These are phyloP conservation scores for Tolypocladium inflatum DNA, from an alignment of 2,329 filamentous ascomycete genomes.

Conservation along the genomic window DNA sequence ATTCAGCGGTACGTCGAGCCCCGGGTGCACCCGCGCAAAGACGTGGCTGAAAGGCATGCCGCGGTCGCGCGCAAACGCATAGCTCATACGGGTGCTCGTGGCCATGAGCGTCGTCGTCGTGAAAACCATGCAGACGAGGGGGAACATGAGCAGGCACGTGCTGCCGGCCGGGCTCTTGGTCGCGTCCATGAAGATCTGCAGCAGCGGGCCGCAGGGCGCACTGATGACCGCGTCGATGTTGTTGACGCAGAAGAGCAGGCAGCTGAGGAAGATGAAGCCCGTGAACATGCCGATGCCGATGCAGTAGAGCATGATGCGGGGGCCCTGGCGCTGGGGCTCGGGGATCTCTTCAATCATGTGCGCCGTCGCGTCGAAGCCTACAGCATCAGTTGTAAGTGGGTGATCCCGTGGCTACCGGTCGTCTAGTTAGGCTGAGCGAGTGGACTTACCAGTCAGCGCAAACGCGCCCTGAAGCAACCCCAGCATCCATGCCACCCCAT, in stretches of 20 bases:
- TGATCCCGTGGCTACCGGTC: neutral
- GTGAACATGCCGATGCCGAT: conserved; percentile 55
- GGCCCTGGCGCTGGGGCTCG: conserved; percentile 47
- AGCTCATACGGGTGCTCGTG: conserved; percentile 57
- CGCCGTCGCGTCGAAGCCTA: conserved; percentile 36
- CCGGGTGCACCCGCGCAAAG: conserved; percentile 52
- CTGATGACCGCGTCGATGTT: conserved; percentile 47
- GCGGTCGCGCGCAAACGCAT: conserved; percentile 55
- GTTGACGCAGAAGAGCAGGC: conserved; percentile 54
- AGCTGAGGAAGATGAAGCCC: conserved; percentile 52
- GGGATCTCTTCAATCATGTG: conserved; percentile 51
- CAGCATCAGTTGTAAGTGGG: neutral
- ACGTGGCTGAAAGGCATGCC: conserved; percentile 55
- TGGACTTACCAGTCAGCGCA: conserved; percentile 26
- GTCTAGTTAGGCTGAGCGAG: neutral
- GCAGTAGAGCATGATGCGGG: conserved; percentile 57
- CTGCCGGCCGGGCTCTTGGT: conserved; percentile 53
- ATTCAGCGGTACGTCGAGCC: conserved; percentile 57
- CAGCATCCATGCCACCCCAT: conserved; percentile 52
- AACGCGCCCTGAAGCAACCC: conserved; percentile 43
- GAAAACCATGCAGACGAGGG: conserved; percentile 55
- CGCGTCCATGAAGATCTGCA: conserved; percentile 56
- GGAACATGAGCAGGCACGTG: conserved; percentile 56
- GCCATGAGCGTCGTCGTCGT: conserved; percentile 56
- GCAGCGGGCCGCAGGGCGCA: conserved; percentile 45